Base-by-base conservation (phyloP, 2,329 filamentous ascomycete genomes). In the Pseudocercospora macadamiae region DNA sequence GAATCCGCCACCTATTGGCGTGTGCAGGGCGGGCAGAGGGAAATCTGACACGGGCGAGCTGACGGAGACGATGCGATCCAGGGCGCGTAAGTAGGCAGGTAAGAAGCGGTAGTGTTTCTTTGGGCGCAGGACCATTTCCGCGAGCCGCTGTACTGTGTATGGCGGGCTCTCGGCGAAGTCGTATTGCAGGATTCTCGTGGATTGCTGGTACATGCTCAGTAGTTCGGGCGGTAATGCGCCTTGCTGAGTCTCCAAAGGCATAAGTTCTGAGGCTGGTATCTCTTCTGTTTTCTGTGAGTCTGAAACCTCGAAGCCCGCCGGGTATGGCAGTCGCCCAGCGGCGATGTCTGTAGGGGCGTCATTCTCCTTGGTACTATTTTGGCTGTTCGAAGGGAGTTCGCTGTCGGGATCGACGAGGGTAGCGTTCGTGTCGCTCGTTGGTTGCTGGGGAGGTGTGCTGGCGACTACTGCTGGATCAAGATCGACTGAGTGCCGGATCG, bases 11-110 rank as follows among this genome's bases (percentile, higher is more conserved):
- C 83, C 82, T 45, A 76, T 75, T 1, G 66, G 51, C 16, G 66
- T 58, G 4, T 75, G 71, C 63, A 76, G 69, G 0, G 86, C 84
- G 1, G 90, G 91, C 1, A 97, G 84, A 0, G 95, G 95, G 71
- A 96, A 99, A 57, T 87, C 81, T 64, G 89, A 87, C 18, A 87
- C 85, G 23, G 87, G 84, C 34, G 91, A 96, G 9, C 92, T 96
- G 57, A 99, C 95, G 57, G 89, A 91, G 21, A 97, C 86, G 19
- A 96, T 89, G 57, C 95, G 88, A 73, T 97, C 91, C 49, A 97
- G 84, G 2, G 95, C 95, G 68, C 95, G 89, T 9, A 99, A 85
- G 73, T 95, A 99, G 9, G 92, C 84, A 0, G 90, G 86, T 2
- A 97, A 82, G 54, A 87, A 89, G 61, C 84, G 86, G 78, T 97